These are phyloP conservation scores for Zalerion maritima DNA, from an alignment of 495 filamentous ascomycete genomes.

Conservation along the genomic window DNA sequence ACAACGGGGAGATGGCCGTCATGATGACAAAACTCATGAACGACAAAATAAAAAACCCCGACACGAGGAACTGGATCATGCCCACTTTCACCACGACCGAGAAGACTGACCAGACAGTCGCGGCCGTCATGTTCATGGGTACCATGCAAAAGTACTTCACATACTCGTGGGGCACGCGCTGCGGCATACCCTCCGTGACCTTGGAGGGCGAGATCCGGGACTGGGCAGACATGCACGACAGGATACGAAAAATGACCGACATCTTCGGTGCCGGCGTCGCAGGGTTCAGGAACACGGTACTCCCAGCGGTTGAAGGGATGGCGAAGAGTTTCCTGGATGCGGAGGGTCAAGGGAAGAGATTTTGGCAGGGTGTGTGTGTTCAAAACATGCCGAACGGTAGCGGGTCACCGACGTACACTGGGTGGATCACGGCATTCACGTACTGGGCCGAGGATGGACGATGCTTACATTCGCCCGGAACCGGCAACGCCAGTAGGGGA, in stretches of 20 bases:
- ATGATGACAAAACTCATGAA: constrained; percentile 24
- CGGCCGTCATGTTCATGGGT: constrained; percentile 29
- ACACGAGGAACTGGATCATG: constrained; percentile 25
- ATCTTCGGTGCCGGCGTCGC: constrained; percentile 18
- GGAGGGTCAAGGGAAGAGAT: constrained; percentile 10
- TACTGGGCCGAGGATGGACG: constrained; percentile 26
- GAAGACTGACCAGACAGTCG: constrained; percentile 23
- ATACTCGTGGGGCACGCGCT: constrained; percentile 21
- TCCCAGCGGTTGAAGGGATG: constrained; percentile 20
- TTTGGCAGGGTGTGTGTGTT: constrained; percentile 23
- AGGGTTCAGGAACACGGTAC: constrained; percentile 12
- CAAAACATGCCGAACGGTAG: constrained; percentile 19
- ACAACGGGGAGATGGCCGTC: constrained; percentile 23
- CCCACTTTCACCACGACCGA: constrained; percentile 32
- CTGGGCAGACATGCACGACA: constrained; percentile 22
- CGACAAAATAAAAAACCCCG: constrained; percentile 20
- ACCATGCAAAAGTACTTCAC: constrained; percentile 33
- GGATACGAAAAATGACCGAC: constrained; percentile 12
- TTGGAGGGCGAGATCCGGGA: constrained; percentile 23
- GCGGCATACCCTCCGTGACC: constrained; percentile 29
- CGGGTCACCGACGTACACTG: constrained; percentile 20
- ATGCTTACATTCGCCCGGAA: constrained; percentile 15
- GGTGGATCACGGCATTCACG: constrained; percentile 29
- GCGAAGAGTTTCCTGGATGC: constrained; percentile 20
- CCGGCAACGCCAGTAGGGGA: constrained; percentile 7